phyloP scores from a whole-genome alignment of 768 basidiomycete genomes.

The Leccinum pellstonianum region DNA sequence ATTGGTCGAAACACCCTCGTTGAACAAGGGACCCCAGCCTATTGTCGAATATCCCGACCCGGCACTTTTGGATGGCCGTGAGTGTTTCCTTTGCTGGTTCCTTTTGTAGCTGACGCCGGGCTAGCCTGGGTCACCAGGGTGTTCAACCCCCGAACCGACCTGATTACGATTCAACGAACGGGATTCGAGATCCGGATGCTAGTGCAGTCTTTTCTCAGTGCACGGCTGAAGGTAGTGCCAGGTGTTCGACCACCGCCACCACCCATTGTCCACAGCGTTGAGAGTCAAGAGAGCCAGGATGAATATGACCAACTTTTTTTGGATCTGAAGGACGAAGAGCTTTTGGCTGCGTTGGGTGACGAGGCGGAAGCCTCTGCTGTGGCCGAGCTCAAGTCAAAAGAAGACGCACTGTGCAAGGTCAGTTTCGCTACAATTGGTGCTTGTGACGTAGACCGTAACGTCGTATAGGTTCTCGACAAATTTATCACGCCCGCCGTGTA shows the following conservation, averaged over 20 bases:
- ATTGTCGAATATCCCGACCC: conserved; percentile 59
- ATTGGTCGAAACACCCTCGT: conserved; percentile 43
- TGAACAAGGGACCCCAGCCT: conserved; percentile 37
- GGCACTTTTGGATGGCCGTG: conserved; percentile 53
- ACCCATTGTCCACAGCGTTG: conserved; percentile 26
- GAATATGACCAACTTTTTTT: conserved; percentile 61
- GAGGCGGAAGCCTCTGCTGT: conserved; percentile 24
- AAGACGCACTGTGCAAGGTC: conserved; percentile 52
- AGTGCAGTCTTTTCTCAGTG: conserved; percentile 60
- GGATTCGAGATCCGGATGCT: conserved; percentile 56
- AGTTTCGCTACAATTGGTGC: conserved; percentile 9
- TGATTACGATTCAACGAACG: conserved; percentile 40
- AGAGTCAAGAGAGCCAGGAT: conserved; percentile 76
- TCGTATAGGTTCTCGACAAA: conserved; percentile 46
- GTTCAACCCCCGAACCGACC: conserved; percentile 44
- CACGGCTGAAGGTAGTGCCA: conserved; percentile 49
- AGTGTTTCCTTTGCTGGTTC: conserved; percentile 22
- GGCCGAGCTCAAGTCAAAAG: conserved; percentile 39
- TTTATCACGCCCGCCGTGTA: conserved; percentile 55
- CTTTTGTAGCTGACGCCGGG: conserved; percentile 10
- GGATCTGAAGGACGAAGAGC: conserved; percentile 59
- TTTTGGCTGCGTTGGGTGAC: conserved; percentile 53
- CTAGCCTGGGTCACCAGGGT: conserved; percentile 60
- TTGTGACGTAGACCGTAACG: background rate
- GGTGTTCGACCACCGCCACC: conserved; percentile 35